Conservation (phyloP, 495 filamentous ascomycete species). For the Sordaria brevicollis region DNA sequence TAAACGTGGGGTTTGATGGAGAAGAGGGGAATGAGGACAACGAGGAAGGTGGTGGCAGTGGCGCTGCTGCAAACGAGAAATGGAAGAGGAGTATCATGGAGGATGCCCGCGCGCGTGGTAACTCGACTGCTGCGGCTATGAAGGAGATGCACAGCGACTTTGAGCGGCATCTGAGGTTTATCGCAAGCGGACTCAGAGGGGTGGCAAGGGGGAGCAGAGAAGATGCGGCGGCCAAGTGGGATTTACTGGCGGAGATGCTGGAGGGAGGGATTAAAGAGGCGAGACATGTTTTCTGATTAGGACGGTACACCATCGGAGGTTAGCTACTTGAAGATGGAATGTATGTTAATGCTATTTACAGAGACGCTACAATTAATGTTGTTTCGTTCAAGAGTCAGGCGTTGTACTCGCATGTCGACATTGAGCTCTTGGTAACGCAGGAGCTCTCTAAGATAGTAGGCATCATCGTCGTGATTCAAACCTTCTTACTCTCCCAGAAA, state of each 20-base stretch:
- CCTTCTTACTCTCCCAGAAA: background rate
- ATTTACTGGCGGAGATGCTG: slow-evolving; percentile 48
- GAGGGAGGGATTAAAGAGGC: slow-evolving; percentile 35
- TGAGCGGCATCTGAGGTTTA: slow-evolving; percentile 41
- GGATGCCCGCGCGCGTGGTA: slow-evolving; percentile 5
- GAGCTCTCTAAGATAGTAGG: too few relatives aligned
- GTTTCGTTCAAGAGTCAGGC: background rate
- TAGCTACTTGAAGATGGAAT: background rate
- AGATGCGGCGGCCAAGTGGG: slow-evolving; percentile 41
- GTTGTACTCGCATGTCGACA: too few relatives aligned
- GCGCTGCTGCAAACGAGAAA: background rate
- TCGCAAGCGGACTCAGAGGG: slow-evolving; percentile 43
- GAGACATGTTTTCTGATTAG: background rate
- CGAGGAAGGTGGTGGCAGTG: slow-evolving; percentile 25
- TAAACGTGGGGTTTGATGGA: slow-evolving; percentile 3
- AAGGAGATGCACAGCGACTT: slow-evolving; percentile 36
- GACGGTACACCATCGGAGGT: background rate
- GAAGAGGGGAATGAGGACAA: slow-evolving; percentile 25
- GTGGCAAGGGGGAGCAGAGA: slow-evolving; percentile 50
- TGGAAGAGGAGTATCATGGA: background rate
- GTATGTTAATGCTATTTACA: background rate
- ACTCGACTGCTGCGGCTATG: slow-evolving; percentile 28
- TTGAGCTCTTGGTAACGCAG: too few relatives aligned
- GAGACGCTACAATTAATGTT: background rate
- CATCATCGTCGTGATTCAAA: too few relatives aligned